phyloP scores from a whole-genome alignment of 2,329 filamentous ascomycete genomes.

The Fusarium dlaminii region DNA sequence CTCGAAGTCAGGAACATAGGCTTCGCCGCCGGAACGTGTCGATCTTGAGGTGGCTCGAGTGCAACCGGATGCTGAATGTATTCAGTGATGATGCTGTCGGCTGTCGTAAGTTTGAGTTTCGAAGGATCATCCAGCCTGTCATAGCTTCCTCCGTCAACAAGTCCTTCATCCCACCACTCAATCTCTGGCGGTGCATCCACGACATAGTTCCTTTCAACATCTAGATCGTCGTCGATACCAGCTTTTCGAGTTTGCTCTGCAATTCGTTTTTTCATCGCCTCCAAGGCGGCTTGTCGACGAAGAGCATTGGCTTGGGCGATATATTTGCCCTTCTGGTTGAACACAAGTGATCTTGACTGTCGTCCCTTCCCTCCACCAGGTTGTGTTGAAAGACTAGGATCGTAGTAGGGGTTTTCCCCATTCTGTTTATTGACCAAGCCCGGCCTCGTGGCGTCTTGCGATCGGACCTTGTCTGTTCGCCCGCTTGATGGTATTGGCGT shows the following conservation, averaged over 20 bases:
- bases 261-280: slow-evolving; percentile 94
- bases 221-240: slow-evolving; percentile 91
- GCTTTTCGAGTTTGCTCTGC: slow-evolving; percentile 87
- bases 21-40: slow-evolving; percentile 80
- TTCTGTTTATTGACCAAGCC: slow-evolving; percentile 17
- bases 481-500: slow-evolving; percentile 26
- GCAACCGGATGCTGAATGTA: slow-evolving; percentile 94
- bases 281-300: slow-evolving; percentile 85
- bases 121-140: slow-evolving; percentile 70
- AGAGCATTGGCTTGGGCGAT: slow-evolving; percentile 93
- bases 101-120: slow-evolving; percentile 76
- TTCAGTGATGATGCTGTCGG: slow-evolving; percentile 88
- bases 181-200: slow-evolving; percentile 85
- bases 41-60: slow-evolving; percentile 90
- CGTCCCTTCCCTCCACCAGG: slow-evolving; percentile 67
- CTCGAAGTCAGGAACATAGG: slow-evolving; percentile 91
- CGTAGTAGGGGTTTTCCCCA: slow-evolving; percentile 80
- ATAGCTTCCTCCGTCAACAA: slow-evolving; percentile 81
- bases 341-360: slow-evolving; percentile 79
- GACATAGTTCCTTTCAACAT: slow-evolving; percentile 89
- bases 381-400: slow-evolving; percentile 72
- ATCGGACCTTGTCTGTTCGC: slow-evolving; percentile 25
- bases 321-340: slow-evolving; percentile 97
- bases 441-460: slow-evolving; percentile 33
- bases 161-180: slow-evolving; percentile 97